Base-by-base conservation (phyloP, 495 filamentous ascomycete species). In the Annulohypoxylon moriforme region DNA sequence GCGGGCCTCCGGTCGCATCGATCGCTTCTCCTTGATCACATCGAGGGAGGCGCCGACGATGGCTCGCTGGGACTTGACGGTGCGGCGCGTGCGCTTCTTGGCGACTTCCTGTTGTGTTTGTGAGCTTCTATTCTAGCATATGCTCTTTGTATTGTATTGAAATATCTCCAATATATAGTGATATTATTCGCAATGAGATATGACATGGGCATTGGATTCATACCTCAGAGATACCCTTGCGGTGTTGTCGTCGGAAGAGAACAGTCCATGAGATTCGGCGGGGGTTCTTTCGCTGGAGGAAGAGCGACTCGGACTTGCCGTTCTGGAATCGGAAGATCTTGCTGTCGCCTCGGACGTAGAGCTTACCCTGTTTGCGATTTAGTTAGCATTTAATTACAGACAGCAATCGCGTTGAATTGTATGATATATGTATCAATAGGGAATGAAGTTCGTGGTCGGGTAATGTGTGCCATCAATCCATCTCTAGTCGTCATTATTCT, bases 171-270 rank as follows among this genome's bases (percentile, higher is more conserved):
- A 53, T 34, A 18, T 29, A 73, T 79, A 57, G 63, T 49, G 66
- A 59, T 52, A 59, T 73, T 64, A 18, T 5, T 49, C 9, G 3
- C 49, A 36, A 29, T 29, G 14, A 34, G 56, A 44, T 20, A 63
- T 27, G 44, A 49, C 25, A 64, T 27, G 31, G 60, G 47, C 24
- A 62, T 56, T 16, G 25, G 63, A 77, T 73, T 73, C 91, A 85
- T 89, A 98, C 96, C 93, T 99, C 96, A 88, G 95, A 96, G 88
- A 98, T 94, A 91, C 96, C 96, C 93, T 99, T 99, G 89, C 93
- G 95, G 90, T 98, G 95, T 87, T 97, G 94, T 85, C 94, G 91
- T 84, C 96, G 90, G 91, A 89, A 99, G 67, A 99, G 93, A 75
- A 94, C 91, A 66, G 96, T 99, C 96, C 96, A 99, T 74, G 94